Evolutionary conservation across 2,329 filamentous ascomycete species (phyloP), one percentile per base, ranked within the genome.

Genomic region (Calonectria pauciramosa): DNA sequence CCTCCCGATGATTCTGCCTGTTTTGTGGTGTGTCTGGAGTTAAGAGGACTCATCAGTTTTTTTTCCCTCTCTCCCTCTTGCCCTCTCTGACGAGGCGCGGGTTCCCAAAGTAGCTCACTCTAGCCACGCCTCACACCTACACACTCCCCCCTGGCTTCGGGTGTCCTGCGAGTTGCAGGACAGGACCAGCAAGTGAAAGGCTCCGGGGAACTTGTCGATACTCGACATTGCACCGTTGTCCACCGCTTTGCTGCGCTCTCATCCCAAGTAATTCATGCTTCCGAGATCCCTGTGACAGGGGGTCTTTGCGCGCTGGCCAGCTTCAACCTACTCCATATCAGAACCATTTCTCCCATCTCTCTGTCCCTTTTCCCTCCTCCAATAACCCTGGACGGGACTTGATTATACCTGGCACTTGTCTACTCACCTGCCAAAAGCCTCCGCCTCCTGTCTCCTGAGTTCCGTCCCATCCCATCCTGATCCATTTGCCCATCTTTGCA

Each of bases 401-500:
- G 49, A 73, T 60, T 73, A 72, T 72, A 72, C 70, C 64, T 72
- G 70, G 70, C 64, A 72, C 70, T 71, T 70, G 72, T 75, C 70
- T 69, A 68, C 71, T 70, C 76, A 79, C 76, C 79, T 79, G 79
- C 79, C 78, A 80, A 77, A 80, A 79, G 76, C 79, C 75, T 75
- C 76, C 74, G 79, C 79, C 78, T 76, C 71, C 80, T 82, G 77
- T 78, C 70, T 78, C 59, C 73, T 72, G 70, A 73, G 74, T 69
- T 74, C 75, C 69, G 73, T 76, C 76, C 76, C 79, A 80, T 80
- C 79, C 76, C 80, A 79, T 82, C 78, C 79, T 79, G 77, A 77
- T 81, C 80, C 80, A 79, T 77, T 77, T 80, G 81, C 83, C 82
- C 82, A 81, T 82, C 78, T 79, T 83, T 72, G 73, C 76, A 80